Evolutionary conservation across 345 rosid genomes (phyloP).

Genomic region (Melaleuca quinquenervia): DNA sequence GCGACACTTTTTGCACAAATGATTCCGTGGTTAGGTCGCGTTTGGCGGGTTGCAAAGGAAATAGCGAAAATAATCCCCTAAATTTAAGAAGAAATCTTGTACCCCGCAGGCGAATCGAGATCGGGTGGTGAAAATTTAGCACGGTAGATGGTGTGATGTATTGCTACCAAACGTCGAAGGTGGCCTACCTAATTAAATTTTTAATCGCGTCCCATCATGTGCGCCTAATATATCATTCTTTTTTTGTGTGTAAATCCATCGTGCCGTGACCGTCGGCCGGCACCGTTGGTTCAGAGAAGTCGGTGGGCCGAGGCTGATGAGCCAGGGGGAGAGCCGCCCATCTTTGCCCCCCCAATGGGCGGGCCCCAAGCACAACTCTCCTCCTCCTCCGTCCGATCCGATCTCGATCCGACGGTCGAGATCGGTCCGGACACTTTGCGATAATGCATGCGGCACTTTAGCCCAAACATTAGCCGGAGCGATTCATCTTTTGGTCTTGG

Average conservation of each 20-base stretch:
- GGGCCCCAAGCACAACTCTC: background rate
- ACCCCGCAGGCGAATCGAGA: background rate
- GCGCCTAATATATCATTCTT: background rate
- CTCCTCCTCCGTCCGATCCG: background rate
- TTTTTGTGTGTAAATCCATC: background rate
- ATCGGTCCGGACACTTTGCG: background rate
- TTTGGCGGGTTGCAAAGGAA: background rate
- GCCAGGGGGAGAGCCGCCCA: background rate
- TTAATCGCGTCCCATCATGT: background rate
- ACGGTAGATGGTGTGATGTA: background rate
- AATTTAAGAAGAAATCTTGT: background rate
- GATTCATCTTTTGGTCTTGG: background rate
- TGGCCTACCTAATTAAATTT: background rate
- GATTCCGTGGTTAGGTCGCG: background rate
- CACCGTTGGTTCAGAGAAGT: background rate
- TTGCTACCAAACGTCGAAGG: background rate
- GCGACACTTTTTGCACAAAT: background rate
- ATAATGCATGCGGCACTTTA: background rate
- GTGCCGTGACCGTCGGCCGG: background rate
- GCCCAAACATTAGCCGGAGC: background rate
- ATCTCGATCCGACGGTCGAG: background rate
- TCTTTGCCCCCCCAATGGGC: background rate
- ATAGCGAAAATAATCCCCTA: background rate
- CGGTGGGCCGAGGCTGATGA: background rate
- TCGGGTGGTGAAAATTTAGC: background rate